Evolutionary conservation across 2,329 filamentous ascomycete genomes (phyloP).

Genomic region (Venturia oleaginea): DNA sequence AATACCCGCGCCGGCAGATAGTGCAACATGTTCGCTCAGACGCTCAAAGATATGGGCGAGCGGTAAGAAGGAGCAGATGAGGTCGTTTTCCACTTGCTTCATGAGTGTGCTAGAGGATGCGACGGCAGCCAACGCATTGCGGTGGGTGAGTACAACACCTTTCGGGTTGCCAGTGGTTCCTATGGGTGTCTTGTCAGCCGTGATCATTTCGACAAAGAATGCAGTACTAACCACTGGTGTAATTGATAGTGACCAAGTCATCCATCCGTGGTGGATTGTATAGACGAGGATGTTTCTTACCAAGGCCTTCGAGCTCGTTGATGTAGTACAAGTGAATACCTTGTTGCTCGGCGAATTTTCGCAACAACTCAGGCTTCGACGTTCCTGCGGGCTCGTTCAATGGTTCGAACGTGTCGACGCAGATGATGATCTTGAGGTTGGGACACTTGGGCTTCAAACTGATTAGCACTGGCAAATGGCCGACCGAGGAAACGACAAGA

Average conservation of each 20-base stretch:
- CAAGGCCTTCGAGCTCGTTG: slow-evolving; percentile 70
- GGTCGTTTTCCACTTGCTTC: slow-evolving; percentile 48
- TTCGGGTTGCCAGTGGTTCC: slow-evolving; percentile 31
- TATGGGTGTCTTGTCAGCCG: slow-evolving; percentile 28
- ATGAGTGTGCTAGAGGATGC: slow-evolving; percentile 25
- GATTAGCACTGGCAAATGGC: slow-evolving; percentile 71
- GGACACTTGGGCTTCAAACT: slow-evolving; percentile 70
- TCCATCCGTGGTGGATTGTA: slow-evolving; percentile 63
- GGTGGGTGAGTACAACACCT: slow-evolving; percentile 28
- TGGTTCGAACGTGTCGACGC: slow-evolving; percentile 57
- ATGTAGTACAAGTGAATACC: slow-evolving; percentile 76
- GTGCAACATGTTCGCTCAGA: slow-evolving; percentile 64
- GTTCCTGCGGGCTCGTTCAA: slow-evolving; percentile 65
- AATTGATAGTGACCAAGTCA: slow-evolving; percentile 83
- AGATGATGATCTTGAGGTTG: slow-evolving; percentile 77
- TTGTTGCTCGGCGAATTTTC: slow-evolving; percentile 60
- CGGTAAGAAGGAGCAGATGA: slow-evolving; percentile 79
- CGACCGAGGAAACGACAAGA: slow-evolving; percentile 68
- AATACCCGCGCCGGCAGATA: slow-evolving; percentile 64
- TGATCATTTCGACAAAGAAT: slow-evolving; percentile 18
- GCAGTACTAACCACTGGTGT: slow-evolving; percentile 31
- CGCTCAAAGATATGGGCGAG: slow-evolving; percentile 91
- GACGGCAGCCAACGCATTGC: slow-evolving; percentile 37
- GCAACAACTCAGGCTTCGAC: slow-evolving; percentile 71
- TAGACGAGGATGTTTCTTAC: slow-evolving; percentile 58